Evolutionary conservation across 805 yeast genomes (phyloP), one percentile per base, ranked within the genome.

Genomic region (Saccharomycopsis sp.): DNA sequence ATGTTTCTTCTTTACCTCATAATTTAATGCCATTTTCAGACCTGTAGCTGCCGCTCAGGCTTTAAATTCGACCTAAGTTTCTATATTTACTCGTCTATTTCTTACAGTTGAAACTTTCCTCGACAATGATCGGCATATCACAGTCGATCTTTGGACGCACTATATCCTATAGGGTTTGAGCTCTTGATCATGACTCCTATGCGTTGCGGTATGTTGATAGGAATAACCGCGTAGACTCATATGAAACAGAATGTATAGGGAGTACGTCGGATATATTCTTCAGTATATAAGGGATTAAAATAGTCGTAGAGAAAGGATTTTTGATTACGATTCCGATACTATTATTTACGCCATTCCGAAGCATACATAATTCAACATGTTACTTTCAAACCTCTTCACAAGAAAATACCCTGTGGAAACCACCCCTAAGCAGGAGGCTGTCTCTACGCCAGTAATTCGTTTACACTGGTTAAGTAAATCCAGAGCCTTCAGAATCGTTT

Each of bases 401-500:
- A 29, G 12, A 29, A 29, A 29, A 29, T 7, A 12, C 38, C 12
- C 38, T 12, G 12, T 29, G 9, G 38, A 29, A 29, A 12, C 9
- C 38, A 12, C 38, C 38, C 12, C 38, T 29, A 12, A 7, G 38
- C 38, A 5, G 12, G 12, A 29, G 38, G 9, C 38, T 29, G 38
- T 12, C 5, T 5, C 12, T 29, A 29, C 5, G 12, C 38, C 38
- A 29, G 5, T 29, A 29, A 53, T 57, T 47, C 51, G 47, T n/a
- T 23, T 54, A 9, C 60, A 54, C 41, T 57, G 80, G 78, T 76
- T 83, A 52, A 76, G 76, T 57, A 72, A 77, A 17, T 84, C 89
- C 2, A 75, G 92, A 65, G 72, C 89, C 1, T 82, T 78, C 57
- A 75, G 91, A 57, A 75, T 85, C 9, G 66, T 81, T 34, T 86